A percentile compares a stretch with the other conserved stretches of the same genome.
Conservation (phyloP, 352 stramenopile genomes). For the Globisporangium spinosum region DNA sequence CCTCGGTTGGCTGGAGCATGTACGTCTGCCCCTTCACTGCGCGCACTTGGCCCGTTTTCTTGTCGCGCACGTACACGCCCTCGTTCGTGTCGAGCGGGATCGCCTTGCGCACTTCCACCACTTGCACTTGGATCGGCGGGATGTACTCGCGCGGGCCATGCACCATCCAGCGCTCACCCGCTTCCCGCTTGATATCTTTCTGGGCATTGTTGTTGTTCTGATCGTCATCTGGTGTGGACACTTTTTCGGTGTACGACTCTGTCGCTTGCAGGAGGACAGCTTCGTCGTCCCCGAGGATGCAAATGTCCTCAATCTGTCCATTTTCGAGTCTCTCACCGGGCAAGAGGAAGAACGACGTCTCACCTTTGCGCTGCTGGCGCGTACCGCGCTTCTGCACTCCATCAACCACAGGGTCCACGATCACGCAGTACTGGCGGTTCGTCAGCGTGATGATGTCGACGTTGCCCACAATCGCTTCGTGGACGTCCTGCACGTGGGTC, state of each 20-base stretch:
- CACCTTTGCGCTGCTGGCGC: conserved; percentile 65
- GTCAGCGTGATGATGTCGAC: conserved; percentile 65
- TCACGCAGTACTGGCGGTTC: conserved; percentile 81
- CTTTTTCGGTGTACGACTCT: conserved; percentile 56
- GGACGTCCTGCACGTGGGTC: conserved; percentile 74
- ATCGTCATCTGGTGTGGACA: conserved; percentile 4
- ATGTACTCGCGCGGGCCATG: conserved; percentile 80
- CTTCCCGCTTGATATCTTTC: conserved; percentile 44
- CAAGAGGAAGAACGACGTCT: conserved; percentile 70
- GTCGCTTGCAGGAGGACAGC: conserved; percentile 73
- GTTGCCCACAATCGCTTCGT: conserved; percentile 63
- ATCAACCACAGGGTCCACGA: conserved; percentile 64
- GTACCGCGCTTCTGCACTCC: conserved; percentile 69
- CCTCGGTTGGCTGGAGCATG: conserved; percentile 78
- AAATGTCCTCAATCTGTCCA: conserved; percentile 55
- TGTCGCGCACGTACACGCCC: conserved; percentile 75
- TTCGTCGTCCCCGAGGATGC: conserved; percentile 71
- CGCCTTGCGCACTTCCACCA: conserved; percentile 70
- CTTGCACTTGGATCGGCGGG: conserved; percentile 66
- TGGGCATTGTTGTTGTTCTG: conserved; percentile 23
- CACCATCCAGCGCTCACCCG: conserved; percentile 79
- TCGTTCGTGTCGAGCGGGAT: conserved; percentile 80
- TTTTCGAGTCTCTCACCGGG: conserved; percentile 62
- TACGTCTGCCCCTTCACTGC: conserved; percentile 75
- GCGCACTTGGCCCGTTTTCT: conserved; percentile 69